Percentiles rank a stretch among this genome's conserved stretches.
phyloP scores from a whole-genome alignment of 2,329 filamentous ascomycete species.

The Fusarium sp. region DNA sequence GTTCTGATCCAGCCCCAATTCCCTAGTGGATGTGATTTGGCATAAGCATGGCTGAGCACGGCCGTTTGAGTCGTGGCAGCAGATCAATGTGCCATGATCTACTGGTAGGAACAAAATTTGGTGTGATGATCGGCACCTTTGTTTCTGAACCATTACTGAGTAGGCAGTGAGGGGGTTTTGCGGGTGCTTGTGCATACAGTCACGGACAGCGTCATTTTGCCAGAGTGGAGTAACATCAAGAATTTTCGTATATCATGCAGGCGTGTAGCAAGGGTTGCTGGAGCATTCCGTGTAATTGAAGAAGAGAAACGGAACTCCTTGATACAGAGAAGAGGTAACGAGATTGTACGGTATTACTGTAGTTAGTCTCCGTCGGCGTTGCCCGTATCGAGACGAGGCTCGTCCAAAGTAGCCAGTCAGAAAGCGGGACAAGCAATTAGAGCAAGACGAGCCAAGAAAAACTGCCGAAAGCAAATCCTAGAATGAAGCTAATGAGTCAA shows the following conservation, averaged over 20 bases:
- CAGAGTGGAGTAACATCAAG: slow-evolving; percentile 15
- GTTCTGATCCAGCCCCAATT: slow-evolving; percentile 2
- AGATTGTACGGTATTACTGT: neutral
- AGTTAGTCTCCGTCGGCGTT: slow-evolving; percentile 25
- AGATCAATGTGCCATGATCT: slow-evolving; percentile 37
- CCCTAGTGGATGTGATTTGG: slow-evolving; percentile 13
- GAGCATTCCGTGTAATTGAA: slow-evolving; percentile 8
- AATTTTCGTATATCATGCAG: slow-evolving; percentile 2
- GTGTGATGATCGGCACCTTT: slow-evolving; percentile 29
- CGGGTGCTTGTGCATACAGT: slow-evolving; percentile 15
- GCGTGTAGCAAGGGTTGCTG: slow-evolving; percentile 10
- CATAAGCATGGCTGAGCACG: slow-evolving; percentile 34
- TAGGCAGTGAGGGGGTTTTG: slow-evolving; percentile 17
- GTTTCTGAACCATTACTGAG: slow-evolving; percentile 27
- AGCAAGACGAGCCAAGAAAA: slow-evolving; percentile 33
- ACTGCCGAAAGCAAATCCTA: slow-evolving; percentile 31
- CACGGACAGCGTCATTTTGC: slow-evolving; percentile 16
- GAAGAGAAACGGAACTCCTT: slow-evolving; percentile 4
- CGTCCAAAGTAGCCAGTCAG: slow-evolving; percentile 14
- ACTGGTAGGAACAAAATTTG: slow-evolving; percentile 21
- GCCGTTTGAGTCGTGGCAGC: slow-evolving; percentile 37
- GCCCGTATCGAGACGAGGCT: slow-evolving; percentile 23
- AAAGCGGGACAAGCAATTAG: slow-evolving; percentile 40
- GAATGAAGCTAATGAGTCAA: slow-evolving; percentile 36
- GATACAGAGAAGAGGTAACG: slow-evolving; percentile 12